Conservation (phyloP, 192 early-diverging fungal genomes). For the Chytriomyces sp. region DNA sequence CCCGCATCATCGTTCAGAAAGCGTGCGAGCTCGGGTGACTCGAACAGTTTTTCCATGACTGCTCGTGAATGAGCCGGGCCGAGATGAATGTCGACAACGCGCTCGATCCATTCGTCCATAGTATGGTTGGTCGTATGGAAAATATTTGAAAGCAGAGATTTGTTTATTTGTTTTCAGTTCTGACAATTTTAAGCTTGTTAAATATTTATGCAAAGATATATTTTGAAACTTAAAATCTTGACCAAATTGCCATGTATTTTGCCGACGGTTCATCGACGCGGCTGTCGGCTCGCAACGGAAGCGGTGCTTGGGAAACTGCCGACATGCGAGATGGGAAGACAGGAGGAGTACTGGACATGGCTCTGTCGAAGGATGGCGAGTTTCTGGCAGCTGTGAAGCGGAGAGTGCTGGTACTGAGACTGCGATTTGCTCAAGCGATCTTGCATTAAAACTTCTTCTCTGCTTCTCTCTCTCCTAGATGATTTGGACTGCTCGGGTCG, state of each 20-base stretch:
- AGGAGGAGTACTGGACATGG: background rate
- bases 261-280: slow-evolving; percentile 4
- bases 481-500: too few species aligned
- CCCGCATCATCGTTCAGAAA: slow-evolving; percentile 28
- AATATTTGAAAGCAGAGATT: background rate
- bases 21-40: slow-evolving; percentile 17
- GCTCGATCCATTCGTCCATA: slow-evolving; percentile 35
- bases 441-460: too few species aligned
- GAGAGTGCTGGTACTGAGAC: too few species aligned
- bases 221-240: background rate
- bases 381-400: background rate
- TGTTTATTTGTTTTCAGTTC: slow-evolving; percentile 4
- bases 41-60: slow-evolving; percentile 13
- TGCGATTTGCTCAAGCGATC: too few species aligned
- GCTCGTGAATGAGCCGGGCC: background rate
- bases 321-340: background rate
- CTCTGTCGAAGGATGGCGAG: background rate
- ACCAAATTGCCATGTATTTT: slow-evolving; percentile 12
- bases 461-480: too few species aligned
- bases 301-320: background rate
- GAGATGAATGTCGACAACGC: slow-evolving; percentile 36
- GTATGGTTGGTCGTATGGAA: background rate
- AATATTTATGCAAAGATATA: background rate
- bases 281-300: slow-evolving; percentile 5
- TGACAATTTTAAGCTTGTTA: slow-evolving; percentile 4